phyloP scores from a whole-genome alignment of 225 moss, liverwort and hornwort species.

The Polytrichum commune region DNA sequence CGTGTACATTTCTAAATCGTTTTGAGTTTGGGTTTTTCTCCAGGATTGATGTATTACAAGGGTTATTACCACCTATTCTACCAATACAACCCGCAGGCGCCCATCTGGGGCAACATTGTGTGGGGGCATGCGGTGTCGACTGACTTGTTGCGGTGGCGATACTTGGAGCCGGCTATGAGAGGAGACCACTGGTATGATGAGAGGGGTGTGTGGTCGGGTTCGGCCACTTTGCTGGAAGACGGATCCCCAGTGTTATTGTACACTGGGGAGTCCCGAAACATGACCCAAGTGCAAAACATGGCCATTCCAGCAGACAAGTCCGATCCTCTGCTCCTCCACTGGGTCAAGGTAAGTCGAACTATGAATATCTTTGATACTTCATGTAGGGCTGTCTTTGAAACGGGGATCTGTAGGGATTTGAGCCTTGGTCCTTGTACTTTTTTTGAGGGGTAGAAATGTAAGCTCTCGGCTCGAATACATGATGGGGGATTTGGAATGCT shows the following conservation, averaged over 20 bases:
- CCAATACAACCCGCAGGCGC: conserved; percentile 66
- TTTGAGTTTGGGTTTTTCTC: background rate
- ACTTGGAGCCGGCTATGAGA: conserved; percentile 46
- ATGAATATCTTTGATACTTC: too few relatives aligned
- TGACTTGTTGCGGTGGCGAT: conserved; percentile 66
- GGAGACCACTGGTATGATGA: conserved; percentile 63
- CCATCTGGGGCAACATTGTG: conserved; percentile 70
- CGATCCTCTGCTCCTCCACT: conserved; percentile 58
- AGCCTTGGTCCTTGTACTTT: too few relatives aligned
- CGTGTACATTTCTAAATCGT: too few relatives aligned
- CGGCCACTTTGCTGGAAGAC: conserved; percentile 52
- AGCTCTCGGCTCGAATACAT: too few relatives aligned
- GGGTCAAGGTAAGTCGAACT: conserved; percentile 42
- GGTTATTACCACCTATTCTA: conserved; percentile 85
- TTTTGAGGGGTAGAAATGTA: too few relatives aligned
- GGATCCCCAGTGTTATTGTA: conserved; percentile 66
- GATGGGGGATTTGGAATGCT: too few relatives aligned
- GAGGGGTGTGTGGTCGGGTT: conserved; percentile 77
- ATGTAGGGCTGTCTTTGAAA: too few relatives aligned
- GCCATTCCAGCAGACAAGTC: conserved; percentile 55
- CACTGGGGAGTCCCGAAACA: conserved; percentile 57
- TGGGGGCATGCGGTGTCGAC: conserved; percentile 82
- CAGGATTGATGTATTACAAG: conserved; percentile 67
- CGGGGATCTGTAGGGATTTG: too few relatives aligned
- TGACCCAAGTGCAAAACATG: conserved; percentile 67